phyloP scores from a whole-genome alignment of 2,329 filamentous ascomycete genomes.

The Thyridium curvatum region DNA sequence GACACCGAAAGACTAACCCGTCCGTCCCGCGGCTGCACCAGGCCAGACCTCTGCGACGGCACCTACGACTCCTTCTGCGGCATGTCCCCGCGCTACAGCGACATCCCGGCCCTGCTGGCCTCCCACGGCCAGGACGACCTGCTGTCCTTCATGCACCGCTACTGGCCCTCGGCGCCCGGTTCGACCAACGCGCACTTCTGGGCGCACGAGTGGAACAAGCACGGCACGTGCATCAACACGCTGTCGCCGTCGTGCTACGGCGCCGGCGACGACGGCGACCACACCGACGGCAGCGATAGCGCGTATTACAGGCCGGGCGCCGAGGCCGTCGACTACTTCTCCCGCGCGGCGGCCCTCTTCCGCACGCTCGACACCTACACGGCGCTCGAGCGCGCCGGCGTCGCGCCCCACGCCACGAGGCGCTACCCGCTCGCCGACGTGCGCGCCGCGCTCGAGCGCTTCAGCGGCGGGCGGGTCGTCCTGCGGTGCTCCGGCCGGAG shows the following conservation, averaged over 20 bases:
- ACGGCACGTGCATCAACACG: slow-evolving; percentile 67
- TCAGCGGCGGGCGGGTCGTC: slow-evolving; percentile 37
- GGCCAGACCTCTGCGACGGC: slow-evolving; percentile 38
- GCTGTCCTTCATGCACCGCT: slow-evolving; percentile 32
- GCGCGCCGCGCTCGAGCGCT: slow-evolving; percentile 31
- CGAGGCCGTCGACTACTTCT: slow-evolving; percentile 39
- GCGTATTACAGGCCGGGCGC: slow-evolving; percentile 37
- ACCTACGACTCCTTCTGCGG: slow-evolving; percentile 35
- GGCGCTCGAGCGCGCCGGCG: slow-evolving; percentile 27
- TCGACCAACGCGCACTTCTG: slow-evolving; percentile 42
- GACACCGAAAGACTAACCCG: neutral
- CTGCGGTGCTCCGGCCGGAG: slow-evolving; percentile 30
- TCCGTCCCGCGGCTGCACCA: slow-evolving; percentile 8
- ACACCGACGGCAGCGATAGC: neutral
- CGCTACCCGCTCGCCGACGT: slow-evolving; percentile 38
- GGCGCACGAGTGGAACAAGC: slow-evolving; percentile 67
- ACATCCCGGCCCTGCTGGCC: slow-evolving; percentile 33
- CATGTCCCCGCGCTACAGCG: slow-evolving; percentile 32
- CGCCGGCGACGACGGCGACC: neutral
- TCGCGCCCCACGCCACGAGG: slow-evolving; percentile 24
- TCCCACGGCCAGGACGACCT: slow-evolving; percentile 31
- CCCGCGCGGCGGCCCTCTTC: slow-evolving; percentile 32
- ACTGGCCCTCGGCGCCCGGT: slow-evolving; percentile 20
- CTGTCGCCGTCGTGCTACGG: slow-evolving; percentile 59
- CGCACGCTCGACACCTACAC: slow-evolving; percentile 33